phyloP scores from a whole-genome alignment of 2,329 filamentous ascomycete species.

The Aspergillus sp. region DNA sequence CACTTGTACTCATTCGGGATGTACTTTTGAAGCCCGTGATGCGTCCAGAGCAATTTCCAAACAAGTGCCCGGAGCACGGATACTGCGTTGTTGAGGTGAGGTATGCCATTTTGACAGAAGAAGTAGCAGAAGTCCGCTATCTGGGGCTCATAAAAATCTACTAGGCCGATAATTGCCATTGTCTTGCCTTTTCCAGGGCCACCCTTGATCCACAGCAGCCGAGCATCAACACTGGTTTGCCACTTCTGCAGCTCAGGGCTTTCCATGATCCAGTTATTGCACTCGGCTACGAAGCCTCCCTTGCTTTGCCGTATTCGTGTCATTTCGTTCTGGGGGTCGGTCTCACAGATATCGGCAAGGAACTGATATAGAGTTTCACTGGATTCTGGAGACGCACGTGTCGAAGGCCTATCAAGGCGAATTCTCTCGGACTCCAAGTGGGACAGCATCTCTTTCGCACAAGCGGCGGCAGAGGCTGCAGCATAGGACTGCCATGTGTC shows the following conservation, averaged over 20 bases:
- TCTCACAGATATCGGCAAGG: too few relatives aligned
- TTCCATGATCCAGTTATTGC: background rate
- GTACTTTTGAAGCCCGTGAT: too few relatives aligned
- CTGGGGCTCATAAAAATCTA: fast-evolving
- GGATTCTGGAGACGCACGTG: background rate
- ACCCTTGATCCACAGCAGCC: background rate
- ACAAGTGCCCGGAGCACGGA: too few relatives aligned
- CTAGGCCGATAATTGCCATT: background rate
- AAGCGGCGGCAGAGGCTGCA: background rate
- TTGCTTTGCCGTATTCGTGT: too few relatives aligned
- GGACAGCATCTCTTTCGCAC: slow-evolving; percentile 1
- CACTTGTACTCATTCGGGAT: too few relatives aligned
- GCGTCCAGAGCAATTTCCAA: too few relatives aligned
- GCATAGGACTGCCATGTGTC: slow-evolving; percentile 2
- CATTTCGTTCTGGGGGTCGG: too few relatives aligned
- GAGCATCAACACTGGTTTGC: background rate
- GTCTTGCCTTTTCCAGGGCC: background rate
- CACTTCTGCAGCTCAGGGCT: background rate
- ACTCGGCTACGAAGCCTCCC: too few relatives aligned
- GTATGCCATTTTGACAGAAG: background rate
- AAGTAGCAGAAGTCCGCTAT: background rate
- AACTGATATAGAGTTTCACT: background rate
- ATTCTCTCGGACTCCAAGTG: background rate
- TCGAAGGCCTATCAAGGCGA: too few relatives aligned
- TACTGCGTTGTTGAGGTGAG: background rate